Evolutionary conservation across 768 basidiomycete genomes (phyloP), one percentile per base, ranked within the genome.

Genomic region (Sarcodon aspratus): DNA sequence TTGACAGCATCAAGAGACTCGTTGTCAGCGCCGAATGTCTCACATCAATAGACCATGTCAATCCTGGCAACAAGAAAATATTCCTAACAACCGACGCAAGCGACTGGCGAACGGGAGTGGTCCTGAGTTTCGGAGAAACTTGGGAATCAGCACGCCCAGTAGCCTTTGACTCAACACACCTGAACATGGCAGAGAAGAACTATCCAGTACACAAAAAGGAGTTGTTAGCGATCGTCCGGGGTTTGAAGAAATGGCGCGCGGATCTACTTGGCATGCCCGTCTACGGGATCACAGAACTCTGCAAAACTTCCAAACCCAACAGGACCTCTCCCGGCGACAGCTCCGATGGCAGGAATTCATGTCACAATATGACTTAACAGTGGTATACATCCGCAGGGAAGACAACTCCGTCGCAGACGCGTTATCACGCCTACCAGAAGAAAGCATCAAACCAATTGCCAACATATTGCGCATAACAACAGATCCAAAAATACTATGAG

Each of bases 361-460:
- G 0, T 47, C 54, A 0, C 55, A 66, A n/a, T 76, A 70, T 48
- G 63, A 73, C 36, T 58, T 57, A 43, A 37, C 52, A 0, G 64
- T 72, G 12, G 45, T 48, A 5, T 73, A 72, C 48, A 50, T 75
- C 59, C 45, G 55, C 0, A 73, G 73, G 0, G 54, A 56, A 0
- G 60, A 66, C 4, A 74, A 77, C 50, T 54, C 62, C 0, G 51
- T 69, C 0, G 63, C 68, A 0, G 71, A 76, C 54, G 64, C 69
- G 0, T 53, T 76, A 6, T 75, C 70, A 0, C 55, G 64, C 34
- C 18, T 66, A 44, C 49, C 36, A 32, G n/a, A n/a, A n/a, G n/a
- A n/a, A n/a, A n/a, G n/a, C n/a, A n/a, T n/a, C n/a, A n/a, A n/a
- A n/a, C n/a, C n/a, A n/a, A n/a, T n/a, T n/a, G n/a, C n/a, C n/a